These are phyloP conservation scores for Lenzites betulinus DNA, from an alignment of 768 basidiomycete species.

Conservation along the genomic window DNA sequence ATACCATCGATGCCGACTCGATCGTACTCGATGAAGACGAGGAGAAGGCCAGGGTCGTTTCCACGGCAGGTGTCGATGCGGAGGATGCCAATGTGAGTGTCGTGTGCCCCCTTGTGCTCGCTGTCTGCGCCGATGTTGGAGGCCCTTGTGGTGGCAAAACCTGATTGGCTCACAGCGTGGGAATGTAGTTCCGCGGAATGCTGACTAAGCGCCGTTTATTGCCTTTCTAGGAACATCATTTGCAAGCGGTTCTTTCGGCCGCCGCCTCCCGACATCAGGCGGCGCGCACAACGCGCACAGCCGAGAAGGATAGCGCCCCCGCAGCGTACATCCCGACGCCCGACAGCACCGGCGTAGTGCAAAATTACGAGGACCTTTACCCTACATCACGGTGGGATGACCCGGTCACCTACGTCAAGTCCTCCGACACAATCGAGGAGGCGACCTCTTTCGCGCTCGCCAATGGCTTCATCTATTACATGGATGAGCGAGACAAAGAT, in stretches of 20 bases:
- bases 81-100: constrained; percentile 89
- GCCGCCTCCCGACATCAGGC: constrained; percentile 51
- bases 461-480: constrained; percentile 83
- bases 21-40: constrained; percentile 85
- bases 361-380: constrained; percentile 80
- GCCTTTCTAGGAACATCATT: constrained; percentile 52
- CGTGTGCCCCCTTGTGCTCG: constrained; percentile 36
- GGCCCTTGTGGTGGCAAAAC: constrained; percentile 41
- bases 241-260: constrained; percentile 59
- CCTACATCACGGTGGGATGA: constrained; percentile 71
- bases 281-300: constrained; percentile 39
- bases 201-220: constrained; percentile 46
- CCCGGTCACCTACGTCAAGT: constrained; percentile 74
- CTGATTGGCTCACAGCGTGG: constrained; percentile 50
- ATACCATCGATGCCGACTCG: constrained; percentile 78
- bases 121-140: constrained; percentile 46
- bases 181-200: constrained; percentile 52
- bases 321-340: constrained; percentile 90
- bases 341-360: constrained; percentile 79
- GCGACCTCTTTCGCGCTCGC: constrained; percentile 57
- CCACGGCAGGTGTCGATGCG: constrained; percentile 85
- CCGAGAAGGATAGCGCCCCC: constrained; percentile 43
- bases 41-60: constrained; percentile 79
- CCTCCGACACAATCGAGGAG: constrained; percentile 87
- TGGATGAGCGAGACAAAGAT: constrained; percentile 95